Evolutionary conservation across 176 grass and related monocot genomes (phyloP), one percentile per base, ranked within the genome.

Genomic region (Zizania latifolia): DNA sequence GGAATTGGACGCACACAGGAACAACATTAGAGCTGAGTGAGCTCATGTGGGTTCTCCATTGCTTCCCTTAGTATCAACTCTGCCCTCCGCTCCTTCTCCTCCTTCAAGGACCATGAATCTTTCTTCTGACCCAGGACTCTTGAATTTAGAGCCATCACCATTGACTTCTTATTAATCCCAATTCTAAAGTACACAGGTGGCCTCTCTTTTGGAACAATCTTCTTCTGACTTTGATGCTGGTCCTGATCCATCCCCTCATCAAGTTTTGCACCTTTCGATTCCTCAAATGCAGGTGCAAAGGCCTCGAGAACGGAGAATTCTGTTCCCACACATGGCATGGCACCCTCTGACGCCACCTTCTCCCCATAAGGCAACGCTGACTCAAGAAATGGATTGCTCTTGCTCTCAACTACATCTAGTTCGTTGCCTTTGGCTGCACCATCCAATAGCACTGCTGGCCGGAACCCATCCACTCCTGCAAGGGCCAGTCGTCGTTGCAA

Each of bases 61-160:
- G 75, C 65, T 81, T 86, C 82, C 36, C 63, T 88, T 36, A 83
- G 66, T 57, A 92, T 88, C 85, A 83, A 79, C 55, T 86, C 78
- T 60, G 82, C 86, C 78, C 86, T 83, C 71, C 61, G 65, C 81
- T 92, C 86, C 80, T 83, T 87, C 37, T 87, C 77, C 57, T 87
- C 84, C 76, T 65, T 85, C 29, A 83, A n/a, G 60, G 73, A 54
- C 83, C 30, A 78, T 4, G 50, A 63, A 4, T 55, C 68, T n/a
- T 38, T 69, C 44, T 41, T 66, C 15, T 45, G 68, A 70, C 62
- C 74, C 37, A 76, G 34, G 46, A 43, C 64, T 69, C 65, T 54
- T 2, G 62, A 80, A 77, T 74, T 77, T 38, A 86, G 76, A 9
- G 74, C 40, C 39, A 69, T 53, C n/a, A 69, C 69, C 36, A 79